phyloP scores from a whole-genome alignment of 345 rosid species.

The Salix suchowensis region DNA sequence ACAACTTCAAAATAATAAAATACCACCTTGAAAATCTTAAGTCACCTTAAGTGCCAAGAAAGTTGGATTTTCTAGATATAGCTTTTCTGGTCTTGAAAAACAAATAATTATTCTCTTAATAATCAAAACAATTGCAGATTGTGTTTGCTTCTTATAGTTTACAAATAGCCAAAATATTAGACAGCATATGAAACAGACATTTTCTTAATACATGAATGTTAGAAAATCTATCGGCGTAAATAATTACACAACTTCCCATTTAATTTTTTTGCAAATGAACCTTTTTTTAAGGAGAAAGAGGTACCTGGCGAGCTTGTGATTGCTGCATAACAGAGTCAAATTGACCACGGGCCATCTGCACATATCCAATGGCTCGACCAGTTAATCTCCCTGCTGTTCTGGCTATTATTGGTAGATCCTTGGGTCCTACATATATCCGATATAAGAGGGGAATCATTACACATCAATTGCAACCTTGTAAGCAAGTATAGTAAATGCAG shows the following conservation, averaged over 20 bases:
- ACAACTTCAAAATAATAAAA: background rate
- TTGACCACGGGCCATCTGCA: constrained; percentile 86
- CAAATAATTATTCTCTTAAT: background rate
- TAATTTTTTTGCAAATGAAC: background rate
- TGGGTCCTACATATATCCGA: constrained; percentile 49
- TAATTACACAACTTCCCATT: background rate
- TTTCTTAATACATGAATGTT: background rate
- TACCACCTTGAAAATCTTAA: background rate
- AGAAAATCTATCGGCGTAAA: background rate
- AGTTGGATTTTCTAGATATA: background rate
- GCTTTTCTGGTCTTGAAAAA: background rate
- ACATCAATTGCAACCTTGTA: too few relatives aligned
- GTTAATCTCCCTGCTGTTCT: constrained; percentile 74
- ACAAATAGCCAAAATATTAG: too few relatives aligned
- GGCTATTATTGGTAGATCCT: constrained; percentile 72
- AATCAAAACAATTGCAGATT: background rate
- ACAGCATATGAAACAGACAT: too few relatives aligned
- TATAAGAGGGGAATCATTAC: background rate
- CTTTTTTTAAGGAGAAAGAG: background rate
- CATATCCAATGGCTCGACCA: constrained; percentile 77
- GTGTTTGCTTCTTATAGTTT: too few relatives aligned
- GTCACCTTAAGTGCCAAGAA: background rate
- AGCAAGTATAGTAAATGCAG: too few relatives aligned
- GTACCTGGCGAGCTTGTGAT: constrained; percentile 87
- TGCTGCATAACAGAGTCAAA: constrained; percentile 75